Base-by-base conservation (phyloP, 1,284 basidiomycete genomes). In the Ustanciosporium gigantosporum region DNA sequence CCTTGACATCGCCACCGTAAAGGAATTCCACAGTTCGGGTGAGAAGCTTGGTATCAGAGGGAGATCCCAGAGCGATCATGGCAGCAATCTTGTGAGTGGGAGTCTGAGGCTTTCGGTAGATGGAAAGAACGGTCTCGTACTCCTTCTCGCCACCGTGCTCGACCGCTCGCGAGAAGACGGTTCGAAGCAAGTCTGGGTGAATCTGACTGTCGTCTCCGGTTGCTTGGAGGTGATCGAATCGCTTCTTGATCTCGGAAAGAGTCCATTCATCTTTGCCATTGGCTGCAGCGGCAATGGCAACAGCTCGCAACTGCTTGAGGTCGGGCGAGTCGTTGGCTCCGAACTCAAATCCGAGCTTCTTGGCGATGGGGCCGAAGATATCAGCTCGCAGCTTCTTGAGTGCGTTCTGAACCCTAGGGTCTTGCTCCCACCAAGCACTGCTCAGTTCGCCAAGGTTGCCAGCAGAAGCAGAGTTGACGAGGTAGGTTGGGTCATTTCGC, bases 341-440 rank as follows among this genome's bases (percentile, higher is more conserved):
- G 76, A 88, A 88, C 40, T 90, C 87, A 73, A 88, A 94, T 14
- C 91, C 90, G 39, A 95, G 83, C 68, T 82, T 83, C 42, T 88
- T 81, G 24, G 91, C 88, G 27, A 93, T 78, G 5, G 92, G 93
- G 37, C 82, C 82, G 79, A 90, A 91, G 31, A 95, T 81, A 17
- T 85, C 82, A 19, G 61, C 62, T 16, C 66, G 51, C 43, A 70
- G 42, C 41, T 57, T 60, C 42, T 70, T 56, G 41, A 76, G 49
- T n/a, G 58, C 72, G 14, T 41, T 25, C 4, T 84, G 80, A 32
- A 88, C 82, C 4, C 82, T 77, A 25, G 84, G 75, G 56, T 90
- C 80, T 76, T 84, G 81, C 79, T 95, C 93, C 88, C 88, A 95
- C 90, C 91, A 96, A 2, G 86, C 85, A 31, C 81, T 81, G 40